Evolutionary conservation across 495 filamentous ascomycete genomes (phyloP).

Genomic region (Hypoxylon intermedium): DNA sequence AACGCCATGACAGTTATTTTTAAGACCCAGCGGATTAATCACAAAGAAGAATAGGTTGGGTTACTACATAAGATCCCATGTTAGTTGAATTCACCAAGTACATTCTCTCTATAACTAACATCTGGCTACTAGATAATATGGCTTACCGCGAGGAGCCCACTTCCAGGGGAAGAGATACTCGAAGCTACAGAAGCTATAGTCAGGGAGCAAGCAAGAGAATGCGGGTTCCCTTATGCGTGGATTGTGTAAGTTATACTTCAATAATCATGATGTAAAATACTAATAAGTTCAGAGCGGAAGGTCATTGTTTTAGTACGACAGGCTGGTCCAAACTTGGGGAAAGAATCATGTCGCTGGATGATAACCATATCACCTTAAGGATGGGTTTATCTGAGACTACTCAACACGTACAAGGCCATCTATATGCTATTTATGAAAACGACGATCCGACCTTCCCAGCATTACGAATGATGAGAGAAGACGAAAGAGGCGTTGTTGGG

Average conservation of each 20-base stretch:
- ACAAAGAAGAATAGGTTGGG: no score
- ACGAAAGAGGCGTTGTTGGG: conserved; percentile 8
- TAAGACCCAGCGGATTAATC: no score
- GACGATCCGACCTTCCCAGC: no score
- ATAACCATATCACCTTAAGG: conserved; percentile 19
- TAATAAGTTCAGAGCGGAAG: conserved; percentile 1
- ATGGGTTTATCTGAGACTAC: conserved; percentile 6
- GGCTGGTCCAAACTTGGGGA: background rate
- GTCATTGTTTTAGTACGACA: conserved; percentile 3
- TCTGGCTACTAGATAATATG: no score
- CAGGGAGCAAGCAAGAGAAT: background rate
- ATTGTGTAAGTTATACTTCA: conserved; percentile 7
- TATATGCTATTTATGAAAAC: conserved; percentile 11
- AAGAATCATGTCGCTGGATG: conserved; percentile 3
- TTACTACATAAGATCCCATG: no score
- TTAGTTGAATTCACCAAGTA: no score
- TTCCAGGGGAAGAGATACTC: background rate
- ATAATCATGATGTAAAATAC: conserved; percentile 1
- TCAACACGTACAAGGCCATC: conserved; percentile 19
- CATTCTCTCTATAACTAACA: no score
- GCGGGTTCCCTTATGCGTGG: conserved; percentile 9
- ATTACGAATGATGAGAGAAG: conserved; percentile 3
- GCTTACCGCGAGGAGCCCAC: no score
- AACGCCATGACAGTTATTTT: no score
- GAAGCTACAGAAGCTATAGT: conserved; percentile 2